phyloP scores from a whole-genome alignment of 805 yeast species.

The Spathaspora gorwiae region DNA sequence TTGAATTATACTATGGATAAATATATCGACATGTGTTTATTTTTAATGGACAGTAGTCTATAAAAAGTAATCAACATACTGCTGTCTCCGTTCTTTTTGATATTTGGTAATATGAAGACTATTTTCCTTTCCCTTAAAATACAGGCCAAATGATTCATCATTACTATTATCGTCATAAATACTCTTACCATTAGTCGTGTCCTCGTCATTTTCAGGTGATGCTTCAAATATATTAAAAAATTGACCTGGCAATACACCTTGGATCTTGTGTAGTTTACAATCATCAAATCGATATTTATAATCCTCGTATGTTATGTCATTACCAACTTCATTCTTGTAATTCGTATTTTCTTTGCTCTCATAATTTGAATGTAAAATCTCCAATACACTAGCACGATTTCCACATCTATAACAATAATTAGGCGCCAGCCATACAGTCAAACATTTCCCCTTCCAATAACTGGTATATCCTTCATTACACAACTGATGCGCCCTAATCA shows the following conservation, averaged over 20 bases:
- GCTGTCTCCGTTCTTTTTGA: slow-evolving; percentile 9
- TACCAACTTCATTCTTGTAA: slow-evolving; percentile 1
- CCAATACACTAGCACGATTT: slow-evolving; percentile 94
- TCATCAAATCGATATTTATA: slow-evolving; percentile 4
- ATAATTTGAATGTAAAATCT: slow-evolving; percentile 55
- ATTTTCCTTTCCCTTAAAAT: not conserved
- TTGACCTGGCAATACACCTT: slow-evolving; percentile 45
- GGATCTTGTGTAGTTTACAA: slow-evolving; percentile 7
- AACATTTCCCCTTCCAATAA: slow-evolving; percentile 82
- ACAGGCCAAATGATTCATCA: slow-evolving; percentile 7
- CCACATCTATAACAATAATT: slow-evolving; percentile 97
- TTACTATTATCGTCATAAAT: slow-evolving; percentile 29
- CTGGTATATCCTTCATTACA: slow-evolving; percentile 96
- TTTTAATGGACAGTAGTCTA: slow-evolving; percentile 27
- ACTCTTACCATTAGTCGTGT: slow-evolving; percentile 37
- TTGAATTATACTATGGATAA: slow-evolving; percentile 75
- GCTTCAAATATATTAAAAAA: slow-evolving; percentile 94
- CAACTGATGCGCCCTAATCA: slow-evolving; percentile 90
- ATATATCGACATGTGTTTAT: not conserved
- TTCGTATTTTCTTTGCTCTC: slow-evolving; percentile 12
- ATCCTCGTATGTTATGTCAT: slow-evolving; percentile 1
- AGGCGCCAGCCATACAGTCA: slow-evolving; percentile 99
- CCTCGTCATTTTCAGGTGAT: slow-evolving; percentile 85
- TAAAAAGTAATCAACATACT: slow-evolving; percentile 48
- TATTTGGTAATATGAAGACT: not conserved